A percentile compares a stretch with the other conserved stretches of the same genome.
These are phyloP conservation scores for Colletotrichum orbiculare DNA, from an alignment of 2,329 filamentous ascomycete genomes.

Conservation along the genomic window DNA sequence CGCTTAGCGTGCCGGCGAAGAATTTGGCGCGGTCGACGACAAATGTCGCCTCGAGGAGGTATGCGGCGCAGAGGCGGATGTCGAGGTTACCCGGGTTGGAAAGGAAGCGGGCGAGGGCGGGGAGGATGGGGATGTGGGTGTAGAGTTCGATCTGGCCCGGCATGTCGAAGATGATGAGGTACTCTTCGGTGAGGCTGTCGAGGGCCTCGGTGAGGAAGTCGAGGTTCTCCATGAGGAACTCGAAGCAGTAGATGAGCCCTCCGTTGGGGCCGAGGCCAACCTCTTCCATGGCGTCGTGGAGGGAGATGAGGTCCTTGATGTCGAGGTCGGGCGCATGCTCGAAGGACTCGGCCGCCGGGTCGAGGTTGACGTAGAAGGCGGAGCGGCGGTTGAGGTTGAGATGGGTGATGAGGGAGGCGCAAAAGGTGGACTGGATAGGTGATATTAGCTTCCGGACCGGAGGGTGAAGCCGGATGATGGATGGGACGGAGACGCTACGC, in stretches of 20 bases:
- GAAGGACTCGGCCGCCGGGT: conserved; percentile 94
- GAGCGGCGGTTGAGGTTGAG: conserved; percentile 91
- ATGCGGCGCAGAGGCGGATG: conserved; percentile 91
- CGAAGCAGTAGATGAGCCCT: conserved; percentile 95
- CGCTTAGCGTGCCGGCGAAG: conserved; percentile 93
- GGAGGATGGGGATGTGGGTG: conserved; percentile 94
- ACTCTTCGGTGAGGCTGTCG: conserved; percentile 89
- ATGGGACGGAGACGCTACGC: neutral
- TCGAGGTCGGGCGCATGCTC: conserved; percentile 92
- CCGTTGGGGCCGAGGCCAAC: conserved; percentile 91
- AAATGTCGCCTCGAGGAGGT: conserved; percentile 95
- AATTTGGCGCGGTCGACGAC: conserved; percentile 97
- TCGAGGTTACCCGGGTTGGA: conserved; percentile 84
- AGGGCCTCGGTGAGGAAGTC: conserved; percentile 90
- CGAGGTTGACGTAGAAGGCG: conserved; percentile 97
- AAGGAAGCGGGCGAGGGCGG: conserved; percentile 83
- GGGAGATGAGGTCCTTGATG: conserved; percentile 93
- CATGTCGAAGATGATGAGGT: conserved; percentile 98
- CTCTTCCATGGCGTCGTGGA: conserved; percentile 97
- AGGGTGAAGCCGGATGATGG: neutral
- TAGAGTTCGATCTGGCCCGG: conserved; percentile 99
- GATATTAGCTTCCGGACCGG: conserved; percentile 3
- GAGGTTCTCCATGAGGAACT: conserved; percentile 93
- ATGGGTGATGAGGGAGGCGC: conserved; percentile 91
- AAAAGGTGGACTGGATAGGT: conserved; percentile 82